Conservation (phyloP, 1,284 basidiomycete species). For the Apiotrichum mycotoxinovorans region DNA sequence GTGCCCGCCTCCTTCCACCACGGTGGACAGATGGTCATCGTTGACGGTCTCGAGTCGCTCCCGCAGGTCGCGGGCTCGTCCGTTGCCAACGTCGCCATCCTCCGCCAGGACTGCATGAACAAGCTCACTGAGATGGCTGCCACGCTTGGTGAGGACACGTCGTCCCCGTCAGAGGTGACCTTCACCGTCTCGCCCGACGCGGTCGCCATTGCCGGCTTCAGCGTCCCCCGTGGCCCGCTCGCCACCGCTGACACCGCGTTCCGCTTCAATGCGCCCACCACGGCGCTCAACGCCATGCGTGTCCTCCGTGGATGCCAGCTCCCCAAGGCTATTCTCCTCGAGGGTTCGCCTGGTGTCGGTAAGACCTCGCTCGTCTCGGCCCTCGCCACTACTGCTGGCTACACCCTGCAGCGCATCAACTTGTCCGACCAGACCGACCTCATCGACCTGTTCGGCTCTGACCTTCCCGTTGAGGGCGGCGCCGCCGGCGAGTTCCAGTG, state of each 20-base stretch:
- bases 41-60: slow-evolving; percentile 77
- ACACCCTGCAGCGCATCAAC: slow-evolving; percentile 90
- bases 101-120: slow-evolving; percentile 41
- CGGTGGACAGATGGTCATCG: slow-evolving; percentile 77
- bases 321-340: slow-evolving; percentile 85
- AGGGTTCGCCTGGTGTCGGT: slow-evolving; percentile 98
- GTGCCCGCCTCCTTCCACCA: slow-evolving; percentile 69
- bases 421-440: slow-evolving; percentile 98
- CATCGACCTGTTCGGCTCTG: slow-evolving; percentile 93
- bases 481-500: slow-evolving; percentile 90
- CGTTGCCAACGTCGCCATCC: slow-evolving; percentile 27
- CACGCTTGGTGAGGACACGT: slow-evolving; percentile 17
- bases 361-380: slow-evolving; percentile 94
- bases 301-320: slow-evolving; percentile 88
- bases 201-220: slow-evolving; percentile 72
- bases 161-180: slow-evolving; percentile 1
- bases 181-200: slow-evolving; percentile 24
- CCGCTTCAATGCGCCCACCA: slow-evolving; percentile 84
- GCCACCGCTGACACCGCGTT: slow-evolving; percentile 53
- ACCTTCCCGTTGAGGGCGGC: slow-evolving; percentile 91
- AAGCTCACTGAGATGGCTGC: slow-evolving; percentile 30
- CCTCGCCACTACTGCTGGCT: slow-evolving; percentile 74
- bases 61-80: slow-evolving; percentile 58
- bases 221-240: slow-evolving; percentile 61
- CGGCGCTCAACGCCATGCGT: slow-evolving; percentile 81